phyloP scores from a whole-genome alignment of 768 basidiomycete genomes.

The Crassisporium funariophilum region DNA sequence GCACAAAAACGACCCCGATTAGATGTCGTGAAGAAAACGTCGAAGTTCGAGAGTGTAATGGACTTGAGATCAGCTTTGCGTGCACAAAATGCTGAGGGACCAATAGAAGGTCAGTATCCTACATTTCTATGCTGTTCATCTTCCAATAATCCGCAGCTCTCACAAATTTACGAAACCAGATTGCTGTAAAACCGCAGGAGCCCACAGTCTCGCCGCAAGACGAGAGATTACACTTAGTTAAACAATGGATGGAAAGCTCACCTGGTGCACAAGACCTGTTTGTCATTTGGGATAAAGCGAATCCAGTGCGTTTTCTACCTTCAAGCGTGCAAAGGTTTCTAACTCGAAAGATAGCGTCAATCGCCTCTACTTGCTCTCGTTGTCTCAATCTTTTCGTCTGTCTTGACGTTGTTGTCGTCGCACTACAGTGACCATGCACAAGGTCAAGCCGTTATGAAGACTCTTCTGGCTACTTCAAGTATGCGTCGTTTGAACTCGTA shows the following conservation, averaged over 20 bases:
- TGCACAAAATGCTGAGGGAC: conserved; percentile 32
- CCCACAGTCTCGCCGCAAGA: conserved; percentile 53
- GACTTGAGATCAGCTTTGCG: conserved; percentile 37
- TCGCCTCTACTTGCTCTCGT: conserved; percentile 44
- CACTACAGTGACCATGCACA: conserved; percentile 70
- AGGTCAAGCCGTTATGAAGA: conserved; percentile 65
- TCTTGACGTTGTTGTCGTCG: conserved; percentile 63
- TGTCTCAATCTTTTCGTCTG: conserved; percentile 54
- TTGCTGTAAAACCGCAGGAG: conserved; percentile 56
- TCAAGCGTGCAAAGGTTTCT: background rate
- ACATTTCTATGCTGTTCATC: background rate
- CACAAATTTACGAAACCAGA: conserved; percentile 60
- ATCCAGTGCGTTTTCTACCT: conserved; percentile 42
- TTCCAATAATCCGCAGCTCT: conserved; percentile 37
- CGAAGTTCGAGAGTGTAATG: conserved; percentile 27
- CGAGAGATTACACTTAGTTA: conserved; percentile 57
- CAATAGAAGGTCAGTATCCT: conserved; percentile 31
- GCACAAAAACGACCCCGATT: conserved; percentile 21
- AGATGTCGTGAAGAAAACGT: conserved; percentile 10
- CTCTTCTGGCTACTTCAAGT: conserved; percentile 56
- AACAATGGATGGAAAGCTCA: conserved; percentile 60
- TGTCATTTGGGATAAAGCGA: conserved; percentile 56
- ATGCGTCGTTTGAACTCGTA: conserved; percentile 62
- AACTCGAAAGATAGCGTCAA: conserved; percentile 37
- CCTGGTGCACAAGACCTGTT: conserved; percentile 66